These are phyloP conservation scores for Metschnikowia baotianmanensis DNA, from an alignment of 805 yeast genomes.

Conservation along the genomic window DNA sequence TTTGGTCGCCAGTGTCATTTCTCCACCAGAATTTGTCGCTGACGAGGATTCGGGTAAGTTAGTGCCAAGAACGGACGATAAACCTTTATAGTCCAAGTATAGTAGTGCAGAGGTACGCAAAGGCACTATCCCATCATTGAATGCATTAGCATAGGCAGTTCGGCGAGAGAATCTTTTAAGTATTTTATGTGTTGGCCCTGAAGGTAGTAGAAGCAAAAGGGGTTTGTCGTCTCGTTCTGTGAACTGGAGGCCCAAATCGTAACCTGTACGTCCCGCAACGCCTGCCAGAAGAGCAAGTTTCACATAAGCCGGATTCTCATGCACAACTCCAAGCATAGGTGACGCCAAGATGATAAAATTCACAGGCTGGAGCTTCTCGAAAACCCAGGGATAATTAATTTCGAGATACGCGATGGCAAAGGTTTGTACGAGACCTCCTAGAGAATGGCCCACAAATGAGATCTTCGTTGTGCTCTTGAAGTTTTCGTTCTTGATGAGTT, in stretches of 20 bases:
- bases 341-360: slow-evolving; percentile 83
- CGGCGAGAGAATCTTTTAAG: slow-evolving; percentile 64
- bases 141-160: slow-evolving; percentile 84
- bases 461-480: slow-evolving; percentile 50
- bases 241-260: slow-evolving; percentile 71
- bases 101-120: slow-evolving; percentile 83
- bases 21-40: background rate
- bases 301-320: slow-evolving; percentile 84
- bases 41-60: background rate
- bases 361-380: slow-evolving; percentile 62
- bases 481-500: slow-evolving; percentile 46
- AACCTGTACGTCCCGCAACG: slow-evolving; percentile 88
- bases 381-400: slow-evolving; percentile 67
- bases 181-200: slow-evolving; percentile 65
- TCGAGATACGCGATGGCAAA: slow-evolving; percentile 84
- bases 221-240: slow-evolving; percentile 52
- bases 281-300: slow-evolving; percentile 85
- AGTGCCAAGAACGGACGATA: slow-evolving; percentile 17
- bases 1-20: slow-evolving; percentile 7
- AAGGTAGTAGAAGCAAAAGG: slow-evolving; percentile 69
- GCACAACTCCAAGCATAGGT: slow-evolving; percentile 83
- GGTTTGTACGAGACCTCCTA: slow-evolving; percentile 90
- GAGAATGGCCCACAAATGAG: slow-evolving; percentile 89
- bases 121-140: slow-evolving; percentile 96
- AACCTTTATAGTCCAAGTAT: slow-evolving; percentile 81